A percentile compares a stretch with the other conserved stretches of the same genome.
Evolutionary conservation across 2,329 filamentous ascomycete genomes (phyloP).

Genomic region (Colletotrichum destructivum): DNA sequence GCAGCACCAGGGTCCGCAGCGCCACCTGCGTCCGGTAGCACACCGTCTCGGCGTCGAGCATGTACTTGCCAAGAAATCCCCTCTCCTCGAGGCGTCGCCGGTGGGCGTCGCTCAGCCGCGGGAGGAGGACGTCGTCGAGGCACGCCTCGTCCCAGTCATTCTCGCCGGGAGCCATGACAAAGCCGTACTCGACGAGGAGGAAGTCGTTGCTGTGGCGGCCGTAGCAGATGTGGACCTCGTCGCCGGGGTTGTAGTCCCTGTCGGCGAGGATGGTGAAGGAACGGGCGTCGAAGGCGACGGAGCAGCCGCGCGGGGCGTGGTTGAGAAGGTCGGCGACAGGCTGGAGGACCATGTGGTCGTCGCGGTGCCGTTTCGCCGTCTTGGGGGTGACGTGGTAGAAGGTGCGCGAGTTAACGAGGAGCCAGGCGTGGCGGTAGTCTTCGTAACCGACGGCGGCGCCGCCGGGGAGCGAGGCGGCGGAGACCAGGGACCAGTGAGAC

Average conservation of each 20-base stretch:
- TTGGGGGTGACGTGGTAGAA: constrained; percentile 70
- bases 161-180: constrained; percentile 59
- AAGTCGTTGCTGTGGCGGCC: constrained; percentile 81
- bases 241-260: constrained; percentile 65
- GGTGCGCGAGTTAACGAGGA: constrained; percentile 74
- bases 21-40: constrained; percentile 72
- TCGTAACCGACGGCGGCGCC: constrained; percentile 52
- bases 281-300: constrained; percentile 63
- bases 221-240: constrained; percentile 80
- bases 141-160: constrained; percentile 68
- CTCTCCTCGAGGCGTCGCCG: constrained; percentile 58
- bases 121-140: constrained; percentile 64
- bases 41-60: constrained; percentile 63
- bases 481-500: constrained; percentile 56
- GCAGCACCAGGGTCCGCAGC: constrained; percentile 57
- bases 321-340: constrained; percentile 84
- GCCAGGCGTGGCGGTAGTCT: constrained; percentile 69
- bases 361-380: constrained; percentile 58
- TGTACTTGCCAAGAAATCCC: constrained; percentile 67
- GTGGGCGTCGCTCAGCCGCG: constrained; percentile 53
- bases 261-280: constrained; percentile 71
- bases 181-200: constrained; percentile 77
- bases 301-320: constrained; percentile 65
- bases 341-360: constrained; percentile 78
- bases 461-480: constrained; percentile 47